Evolutionary conservation across 164 flowering plant genomes (phyloP).

Genomic region (Houttuynia cordata): DNA sequence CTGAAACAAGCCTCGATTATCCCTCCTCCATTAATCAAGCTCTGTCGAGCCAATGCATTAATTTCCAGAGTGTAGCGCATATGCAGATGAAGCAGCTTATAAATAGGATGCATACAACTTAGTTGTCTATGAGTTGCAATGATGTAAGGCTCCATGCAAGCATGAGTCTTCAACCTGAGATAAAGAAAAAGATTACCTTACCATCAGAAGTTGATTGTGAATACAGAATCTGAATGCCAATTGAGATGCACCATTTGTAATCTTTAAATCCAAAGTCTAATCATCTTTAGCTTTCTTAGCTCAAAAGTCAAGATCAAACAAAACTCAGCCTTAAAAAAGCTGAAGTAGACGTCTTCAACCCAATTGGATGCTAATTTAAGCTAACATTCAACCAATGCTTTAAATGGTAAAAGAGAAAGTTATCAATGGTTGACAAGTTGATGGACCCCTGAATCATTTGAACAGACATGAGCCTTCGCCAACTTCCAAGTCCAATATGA

Average conservation of each 20-base stretch:
- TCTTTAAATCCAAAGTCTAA: background rate
- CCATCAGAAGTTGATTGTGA: background rate
- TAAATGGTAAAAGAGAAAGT: too few species aligned
- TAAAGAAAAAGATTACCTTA: background rate
- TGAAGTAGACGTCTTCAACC: too few species aligned
- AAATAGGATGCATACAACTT: conserved; percentile 83
- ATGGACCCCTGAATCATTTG: conserved; percentile 84
- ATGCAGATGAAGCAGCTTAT: conserved; percentile 80
- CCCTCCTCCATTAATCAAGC: conserved; percentile 82
- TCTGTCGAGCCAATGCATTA: conserved; percentile 82
- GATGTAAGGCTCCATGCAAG: conserved; percentile 74
- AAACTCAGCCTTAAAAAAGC: background rate
- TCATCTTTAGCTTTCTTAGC: background rate
- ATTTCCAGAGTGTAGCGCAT: conserved; percentile 92
- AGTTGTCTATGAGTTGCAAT: conserved; percentile 93
- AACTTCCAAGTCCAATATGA: conserved; percentile 73
- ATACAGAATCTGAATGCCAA: background rate
- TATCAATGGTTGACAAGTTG: conserved; percentile 97
- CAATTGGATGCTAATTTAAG: too few species aligned
- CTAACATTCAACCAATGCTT: background rate
- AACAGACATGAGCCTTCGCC: conserved; percentile 94
- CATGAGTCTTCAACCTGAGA: conserved; percentile 89
- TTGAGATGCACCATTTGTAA: background rate
- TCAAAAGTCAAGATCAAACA: background rate
- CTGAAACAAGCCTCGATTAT: conserved; percentile 80